A percentile compares a stretch with the other conserved stretches of the same genome.
phyloP scores from a whole-genome alignment of 2,329 filamentous ascomycete species.

The Periconia sp. region DNA sequence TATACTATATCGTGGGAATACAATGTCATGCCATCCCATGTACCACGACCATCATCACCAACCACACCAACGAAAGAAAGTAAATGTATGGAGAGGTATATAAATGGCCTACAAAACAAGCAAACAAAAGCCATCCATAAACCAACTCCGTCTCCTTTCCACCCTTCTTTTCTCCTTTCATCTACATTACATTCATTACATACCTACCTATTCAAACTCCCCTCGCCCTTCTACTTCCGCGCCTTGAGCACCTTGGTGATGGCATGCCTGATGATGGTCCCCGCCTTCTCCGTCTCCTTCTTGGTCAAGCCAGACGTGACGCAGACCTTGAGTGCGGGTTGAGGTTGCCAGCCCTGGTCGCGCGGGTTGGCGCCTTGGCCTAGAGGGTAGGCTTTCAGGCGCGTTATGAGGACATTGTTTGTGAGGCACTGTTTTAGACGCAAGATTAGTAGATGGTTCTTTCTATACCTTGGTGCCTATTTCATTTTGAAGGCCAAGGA shows the following conservation, averaged over 20 bases:
- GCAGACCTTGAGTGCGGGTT: conserved; percentile 87
- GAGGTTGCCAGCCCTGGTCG: conserved; percentile 67
- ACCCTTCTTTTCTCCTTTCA: too few relatives aligned
- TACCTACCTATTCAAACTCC: neutral
- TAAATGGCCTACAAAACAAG: too few relatives aligned
- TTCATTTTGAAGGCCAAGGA: neutral
- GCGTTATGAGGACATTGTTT: conserved; percentile 87
- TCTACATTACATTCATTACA: neutral
- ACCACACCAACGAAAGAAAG: too few relatives aligned
- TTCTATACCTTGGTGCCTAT: neutral
- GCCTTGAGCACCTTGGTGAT: conserved; percentile 85
- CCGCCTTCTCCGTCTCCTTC: conserved; percentile 96
- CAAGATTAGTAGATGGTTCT: conserved; percentile 11
- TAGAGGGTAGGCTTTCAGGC: conserved; percentile 74
- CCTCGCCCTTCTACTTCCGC: conserved; percentile 38
- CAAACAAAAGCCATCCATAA: too few relatives aligned
- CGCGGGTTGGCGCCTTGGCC: conserved; percentile 63
- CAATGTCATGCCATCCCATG: too few relatives aligned
- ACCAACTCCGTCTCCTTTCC: too few relatives aligned
- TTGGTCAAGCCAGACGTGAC: conserved; percentile 83
- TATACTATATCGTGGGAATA: too few relatives aligned
- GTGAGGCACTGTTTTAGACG: conserved; percentile 64
- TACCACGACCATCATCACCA: too few relatives aligned
- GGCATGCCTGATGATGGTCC: conserved; percentile 82
- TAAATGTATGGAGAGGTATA: too few relatives aligned